Evolutionary conservation across 495 filamentous ascomycete genomes (phyloP), one percentile per base, ranked within the genome.

Genomic region (Xylaria palmicola): DNA sequence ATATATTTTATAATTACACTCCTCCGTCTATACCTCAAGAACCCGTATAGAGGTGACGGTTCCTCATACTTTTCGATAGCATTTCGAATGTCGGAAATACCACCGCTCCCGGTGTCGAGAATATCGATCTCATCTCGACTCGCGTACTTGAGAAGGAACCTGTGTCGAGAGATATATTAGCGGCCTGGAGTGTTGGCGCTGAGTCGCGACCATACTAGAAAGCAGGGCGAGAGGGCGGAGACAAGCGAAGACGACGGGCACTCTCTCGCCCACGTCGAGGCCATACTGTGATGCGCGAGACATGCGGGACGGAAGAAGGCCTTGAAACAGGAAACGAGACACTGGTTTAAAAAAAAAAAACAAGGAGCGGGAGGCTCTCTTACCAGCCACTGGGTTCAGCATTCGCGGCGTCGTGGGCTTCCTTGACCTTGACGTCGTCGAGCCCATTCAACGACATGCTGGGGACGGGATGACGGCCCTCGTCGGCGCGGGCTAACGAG

Each of bases 381-480:
- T 81, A 98, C 94, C 94, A 98, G 88, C 92, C 93, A 75, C 93
- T 94, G 39, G 90, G 86, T 71, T 98, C 95, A 37, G 81, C 82
- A 60, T 88, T 79, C 48, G 92, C 89, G 65, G 81, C 77, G 65
- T 92, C 90, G 78, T 96, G 89, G 65, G 93, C 92, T 74, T 93
- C 92, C 74, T 85, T 82, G 69, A 98, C 81, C 64, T 83, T 82
- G 66, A 84, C 79, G 79, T 85, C 83, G 79, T 98, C 94, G 79
- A 98, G 81, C 64, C 94, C 94, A 88, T 98, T 97, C 77, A 98
- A 82, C 82, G 94, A 98, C 94, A 98, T 98, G 55, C 66, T 75
- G 60, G 44, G n/a, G 32, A 51, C 47, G 62, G 64, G 61, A 51
- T 39, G 41, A 26, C 39, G 40, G 50, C 40, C n/a, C 34, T 54